These are phyloP conservation scores for Fistulina hepatica DNA, from an alignment of 1,284 basidiomycete species.

Conservation along the genomic window DNA sequence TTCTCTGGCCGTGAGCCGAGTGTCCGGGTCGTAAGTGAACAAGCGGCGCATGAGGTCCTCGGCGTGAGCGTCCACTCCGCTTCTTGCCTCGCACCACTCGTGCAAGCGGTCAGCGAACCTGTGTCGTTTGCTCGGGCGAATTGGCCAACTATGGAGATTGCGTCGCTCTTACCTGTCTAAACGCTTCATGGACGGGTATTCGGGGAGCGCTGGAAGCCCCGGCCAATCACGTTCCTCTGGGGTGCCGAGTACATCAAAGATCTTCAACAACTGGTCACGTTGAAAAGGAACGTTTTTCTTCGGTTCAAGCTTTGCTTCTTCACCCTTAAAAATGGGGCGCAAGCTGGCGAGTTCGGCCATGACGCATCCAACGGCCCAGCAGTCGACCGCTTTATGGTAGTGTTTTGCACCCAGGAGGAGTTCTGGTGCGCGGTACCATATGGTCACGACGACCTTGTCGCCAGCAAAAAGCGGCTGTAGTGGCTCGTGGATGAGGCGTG, in stretches of 20 bases:
- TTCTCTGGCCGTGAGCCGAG: slow-evolving; percentile 73
- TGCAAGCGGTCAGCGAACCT: slow-evolving; percentile 59
- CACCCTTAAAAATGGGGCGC: slow-evolving; percentile 97
- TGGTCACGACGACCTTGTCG: slow-evolving; percentile 98
- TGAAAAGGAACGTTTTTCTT: slow-evolving; percentile 94
- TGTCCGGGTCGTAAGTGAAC: slow-evolving; percentile 87
- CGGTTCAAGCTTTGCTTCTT: slow-evolving; percentile 92
- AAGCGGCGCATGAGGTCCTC: slow-evolving; percentile 78
- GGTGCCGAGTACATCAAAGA: slow-evolving; percentile 90
- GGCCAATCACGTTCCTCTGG: slow-evolving; percentile 89
- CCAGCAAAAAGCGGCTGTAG: slow-evolving; percentile 79
- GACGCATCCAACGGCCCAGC: slow-evolving; percentile 96
- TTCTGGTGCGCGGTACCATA: slow-evolving; percentile 98
- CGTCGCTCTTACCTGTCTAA: slow-evolving; percentile 55
- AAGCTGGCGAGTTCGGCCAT: slow-evolving; percentile 91
- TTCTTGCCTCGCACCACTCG: slow-evolving; percentile 70
- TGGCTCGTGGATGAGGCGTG: slow-evolving; percentile 78
- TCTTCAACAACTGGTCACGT: slow-evolving; percentile 87
- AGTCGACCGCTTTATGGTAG: slow-evolving; percentile 91
- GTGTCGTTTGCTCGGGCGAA: no score
- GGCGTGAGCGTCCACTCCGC: slow-evolving; percentile 45
- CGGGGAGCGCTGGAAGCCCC: slow-evolving; percentile 77
- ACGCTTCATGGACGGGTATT: slow-evolving; percentile 75
- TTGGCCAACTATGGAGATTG: not conserved
- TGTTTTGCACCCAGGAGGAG: slow-evolving; percentile 91